phyloP scores from a whole-genome alignment of 169 alveolate genomes.

The Blepharisma undulans region DNA sequence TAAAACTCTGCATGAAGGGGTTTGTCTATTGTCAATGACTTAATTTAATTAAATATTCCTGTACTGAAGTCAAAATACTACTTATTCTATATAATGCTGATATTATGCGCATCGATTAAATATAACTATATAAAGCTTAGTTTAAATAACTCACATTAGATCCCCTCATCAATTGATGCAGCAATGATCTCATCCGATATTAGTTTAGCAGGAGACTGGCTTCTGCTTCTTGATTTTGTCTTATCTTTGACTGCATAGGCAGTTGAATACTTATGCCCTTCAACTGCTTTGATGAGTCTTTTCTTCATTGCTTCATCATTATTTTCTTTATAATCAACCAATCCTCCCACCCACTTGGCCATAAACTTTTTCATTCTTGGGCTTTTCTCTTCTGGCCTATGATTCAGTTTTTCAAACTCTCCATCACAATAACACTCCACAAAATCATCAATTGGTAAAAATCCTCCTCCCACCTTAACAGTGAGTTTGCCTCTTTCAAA shows the following conservation, averaged over 20 bases:
- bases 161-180: background rate
- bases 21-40: background rate
- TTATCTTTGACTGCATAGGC: background rate
- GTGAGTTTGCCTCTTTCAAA: conserved; percentile 58
- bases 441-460: conserved; percentile 60
- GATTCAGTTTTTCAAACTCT: conserved; percentile 44
- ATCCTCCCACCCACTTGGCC: conserved; percentile 38
- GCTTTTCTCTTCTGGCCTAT: background rate
- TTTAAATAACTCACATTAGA: too few relatives aligned
- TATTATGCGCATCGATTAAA: too few relatives aligned
- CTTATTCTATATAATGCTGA: too few relatives aligned
- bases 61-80: background rate
- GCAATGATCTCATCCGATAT: background rate
- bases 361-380: background rate
- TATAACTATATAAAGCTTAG: background rate
- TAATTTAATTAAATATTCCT: background rate
- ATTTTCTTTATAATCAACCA: background rate
- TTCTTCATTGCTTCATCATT: background rate
- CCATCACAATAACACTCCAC: conserved; percentile 38
- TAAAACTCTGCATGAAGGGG: background rate
- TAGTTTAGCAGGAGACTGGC: background rate
- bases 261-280: background rate
- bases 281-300: background rate
- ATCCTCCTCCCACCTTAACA: conserved; percentile 64
- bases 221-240: background rate